Conservation (phyloP, 768 basidiomycete genomes). For the Neoboletus subvelutipes region DNA sequence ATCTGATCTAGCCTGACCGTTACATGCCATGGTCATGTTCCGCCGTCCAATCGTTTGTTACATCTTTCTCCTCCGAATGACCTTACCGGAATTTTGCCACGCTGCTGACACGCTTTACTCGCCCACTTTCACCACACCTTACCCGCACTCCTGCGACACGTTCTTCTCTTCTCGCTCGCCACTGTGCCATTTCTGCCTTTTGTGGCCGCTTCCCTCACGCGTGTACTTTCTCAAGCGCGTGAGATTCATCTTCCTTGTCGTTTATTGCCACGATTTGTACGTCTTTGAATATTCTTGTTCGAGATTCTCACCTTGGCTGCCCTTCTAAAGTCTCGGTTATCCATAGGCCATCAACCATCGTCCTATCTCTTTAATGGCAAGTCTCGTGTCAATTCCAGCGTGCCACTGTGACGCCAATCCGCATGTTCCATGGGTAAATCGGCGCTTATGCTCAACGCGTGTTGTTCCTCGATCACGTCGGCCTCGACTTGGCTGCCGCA, state of each 20-base stretch:
- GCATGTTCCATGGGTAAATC: slow-evolving; percentile 41
- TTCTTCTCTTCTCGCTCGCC: slow-evolving; percentile 51
- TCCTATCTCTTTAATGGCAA: slow-evolving; percentile 21
- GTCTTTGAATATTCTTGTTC: slow-evolving; percentile 29
- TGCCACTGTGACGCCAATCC: slow-evolving; percentile 33
- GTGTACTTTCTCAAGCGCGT: slow-evolving; percentile 29
- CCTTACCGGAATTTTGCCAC: slow-evolving; percentile 44
- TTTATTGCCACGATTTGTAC: slow-evolving; percentile 31
- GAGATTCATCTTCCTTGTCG: slow-evolving; percentile 28
- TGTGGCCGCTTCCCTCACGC: slow-evolving; percentile 45
- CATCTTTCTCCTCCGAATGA: slow-evolving; percentile 56
- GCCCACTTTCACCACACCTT: slow-evolving; percentile 44
- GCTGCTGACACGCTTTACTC: slow-evolving; percentile 60
- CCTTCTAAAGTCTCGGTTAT: slow-evolving; percentile 28
- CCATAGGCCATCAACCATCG: slow-evolving; percentile 15
- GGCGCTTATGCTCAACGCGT: slow-evolving; percentile 59
- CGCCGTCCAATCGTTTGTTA: slow-evolving; percentile 33
- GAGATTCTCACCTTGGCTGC: slow-evolving; percentile 28
- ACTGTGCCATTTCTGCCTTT: slow-evolving; percentile 56
- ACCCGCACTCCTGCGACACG: slow-evolving; percentile 67
- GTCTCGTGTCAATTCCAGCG: slow-evolving; percentile 31
- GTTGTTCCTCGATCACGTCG: slow-evolving; percentile 67
- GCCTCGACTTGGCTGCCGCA: slow-evolving; percentile 49
- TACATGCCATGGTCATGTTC: slow-evolving; percentile 25
- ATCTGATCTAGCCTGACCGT: slow-evolving; percentile 25